A percentile compares a stretch with the other conserved stretches of the same genome.
These are phyloP conservation scores for Solanum paucissectum DNA, from an alignment of 257 asterid genomes.

Conservation along the genomic window DNA sequence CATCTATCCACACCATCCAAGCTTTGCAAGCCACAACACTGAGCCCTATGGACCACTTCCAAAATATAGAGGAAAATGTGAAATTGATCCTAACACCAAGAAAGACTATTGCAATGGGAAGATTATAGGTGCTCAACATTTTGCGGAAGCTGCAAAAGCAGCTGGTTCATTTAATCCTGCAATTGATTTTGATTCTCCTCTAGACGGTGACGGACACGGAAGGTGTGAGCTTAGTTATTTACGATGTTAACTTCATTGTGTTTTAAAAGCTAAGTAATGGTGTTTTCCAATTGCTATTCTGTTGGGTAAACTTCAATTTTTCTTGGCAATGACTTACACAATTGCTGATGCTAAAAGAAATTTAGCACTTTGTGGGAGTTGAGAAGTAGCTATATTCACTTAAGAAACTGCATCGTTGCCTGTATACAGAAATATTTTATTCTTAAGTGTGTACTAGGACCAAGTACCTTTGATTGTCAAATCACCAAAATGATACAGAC, in stretches of 20 bases:
- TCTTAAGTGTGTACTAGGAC: background rate
- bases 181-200: constrained; percentile 76
- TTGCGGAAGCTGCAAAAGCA: constrained; percentile 90
- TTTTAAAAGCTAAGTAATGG: background rate
- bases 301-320: background rate
- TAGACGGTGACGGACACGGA: constrained; percentile 99
- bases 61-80: constrained; percentile 87
- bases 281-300: background rate
- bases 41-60: constrained; percentile 89
- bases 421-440: background rate
- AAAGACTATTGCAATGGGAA: constrained; percentile 79
- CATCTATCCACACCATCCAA: constrained; percentile 84
- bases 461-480: background rate
- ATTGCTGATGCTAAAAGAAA: background rate
- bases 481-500: background rate
- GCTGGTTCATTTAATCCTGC: constrained; percentile 84
- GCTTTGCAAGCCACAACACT: constrained; percentile 55
- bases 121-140: constrained; percentile 98
- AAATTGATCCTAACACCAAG: constrained; percentile 67
- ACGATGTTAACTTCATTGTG: background rate
- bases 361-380: background rate
- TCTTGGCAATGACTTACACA: background rate
- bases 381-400: background rate
- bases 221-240: constrained; percentile 37
- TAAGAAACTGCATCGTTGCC: background rate